These are phyloP conservation scores for Cutaneotrichosporon mucoides DNA, from an alignment of 1,284 basidiomycete genomes.

Conservation along the genomic window DNA sequence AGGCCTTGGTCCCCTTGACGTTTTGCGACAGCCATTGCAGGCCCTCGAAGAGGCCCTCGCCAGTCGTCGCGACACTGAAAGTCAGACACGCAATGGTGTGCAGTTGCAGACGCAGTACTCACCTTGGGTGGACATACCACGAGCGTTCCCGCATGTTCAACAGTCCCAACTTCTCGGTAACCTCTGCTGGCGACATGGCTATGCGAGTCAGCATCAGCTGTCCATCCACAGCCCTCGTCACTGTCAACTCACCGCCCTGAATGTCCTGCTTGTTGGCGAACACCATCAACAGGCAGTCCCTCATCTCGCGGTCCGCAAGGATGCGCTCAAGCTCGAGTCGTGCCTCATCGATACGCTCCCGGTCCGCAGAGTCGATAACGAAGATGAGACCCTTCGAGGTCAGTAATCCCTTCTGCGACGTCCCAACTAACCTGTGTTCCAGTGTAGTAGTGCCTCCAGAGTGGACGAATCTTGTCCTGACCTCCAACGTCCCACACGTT, in stretches of 20 bases:
- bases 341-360: conserved; percentile 94
- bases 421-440: conserved; percentile 49
- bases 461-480: conserved; percentile 95
- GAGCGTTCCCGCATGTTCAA: conserved; percentile 94
- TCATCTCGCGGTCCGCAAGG: conserved; percentile 96
- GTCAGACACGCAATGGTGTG: conserved; percentile 1
- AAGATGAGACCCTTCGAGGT: conserved; percentile 58
- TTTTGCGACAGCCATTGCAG: conserved; percentile 95
- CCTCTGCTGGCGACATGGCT: conserved; percentile 99
- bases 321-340: conserved; percentile 95
- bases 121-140: conserved; percentile 99
- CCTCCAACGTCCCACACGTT: conserved; percentile 99
- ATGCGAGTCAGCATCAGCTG: conserved; percentile 4
- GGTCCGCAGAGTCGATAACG: conserved; percentile 69
- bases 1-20: conserved; percentile 62
- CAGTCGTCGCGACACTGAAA: conserved; percentile 83
- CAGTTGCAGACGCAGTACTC: conserved; percentile 33
- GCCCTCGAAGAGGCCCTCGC: conserved; percentile 91
- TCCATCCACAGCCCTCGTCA: neutral
- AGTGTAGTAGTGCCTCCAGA: conserved; percentile 91
- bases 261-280: conserved; percentile 99
- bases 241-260: conserved; percentile 69
- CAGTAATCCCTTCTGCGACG: neutral
- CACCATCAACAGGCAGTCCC: conserved; percentile 90
- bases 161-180: conserved; percentile 94